phyloP scores from a whole-genome alignment of 345 rosid genomes.

The Eucalyptus marginata region DNA sequence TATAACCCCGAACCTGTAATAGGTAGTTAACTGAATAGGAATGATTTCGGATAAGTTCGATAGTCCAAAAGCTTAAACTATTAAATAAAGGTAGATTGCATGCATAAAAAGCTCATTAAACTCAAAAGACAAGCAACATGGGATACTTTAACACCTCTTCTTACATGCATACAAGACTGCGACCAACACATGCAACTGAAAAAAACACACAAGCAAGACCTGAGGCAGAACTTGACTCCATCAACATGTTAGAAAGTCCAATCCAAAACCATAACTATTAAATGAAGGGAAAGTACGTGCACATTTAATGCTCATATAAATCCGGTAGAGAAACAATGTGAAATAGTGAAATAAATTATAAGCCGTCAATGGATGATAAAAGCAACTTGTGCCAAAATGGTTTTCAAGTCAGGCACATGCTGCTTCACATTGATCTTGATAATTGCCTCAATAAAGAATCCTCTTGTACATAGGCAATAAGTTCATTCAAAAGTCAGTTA shows the following conservation, averaged over 20 bases:
- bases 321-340: not conserved
- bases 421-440: not conserved
- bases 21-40: not conserved
- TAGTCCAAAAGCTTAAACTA: not conserved
- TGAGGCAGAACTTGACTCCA: not conserved
- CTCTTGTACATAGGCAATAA: not conserved
- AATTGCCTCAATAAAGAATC: not conserved
- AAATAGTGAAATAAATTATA: not conserved
- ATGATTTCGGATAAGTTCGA: not conserved
- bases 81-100: not conserved
- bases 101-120: not conserved
- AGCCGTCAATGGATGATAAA: not conserved
- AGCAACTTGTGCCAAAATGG: not conserved
- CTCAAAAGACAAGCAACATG: not conserved
- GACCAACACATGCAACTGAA: not conserved
- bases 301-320: not conserved
- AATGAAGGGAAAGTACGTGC: not conserved
- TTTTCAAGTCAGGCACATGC: not conserved
- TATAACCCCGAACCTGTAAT: not conserved
- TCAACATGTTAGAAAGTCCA: not conserved
- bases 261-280: not conserved
- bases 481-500: not conserved
- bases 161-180: not conserved
- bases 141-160: not conserved
- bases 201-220: not conserved